A percentile compares a stretch with the other conserved stretches of the same genome.
Evolutionary conservation across 1,139 yeast genomes (phyloP).

Genomic region (Saccharomyces hybrid): DNA sequence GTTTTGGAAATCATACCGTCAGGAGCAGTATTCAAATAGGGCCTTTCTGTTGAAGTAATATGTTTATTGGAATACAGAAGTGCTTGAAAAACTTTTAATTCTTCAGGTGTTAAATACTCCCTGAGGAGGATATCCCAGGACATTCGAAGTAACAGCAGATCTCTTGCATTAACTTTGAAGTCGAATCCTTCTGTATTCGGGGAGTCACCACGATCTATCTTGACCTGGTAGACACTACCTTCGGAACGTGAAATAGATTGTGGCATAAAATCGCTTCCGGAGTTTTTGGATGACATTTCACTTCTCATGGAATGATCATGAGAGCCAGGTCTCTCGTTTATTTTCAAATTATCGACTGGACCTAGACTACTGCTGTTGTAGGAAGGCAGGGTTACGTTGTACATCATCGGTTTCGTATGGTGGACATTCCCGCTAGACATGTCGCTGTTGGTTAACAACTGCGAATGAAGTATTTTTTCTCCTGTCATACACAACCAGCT

Average conservation of each 20-base stretch:
- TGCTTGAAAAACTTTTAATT: constrained; percentile 1
- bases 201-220: not conserved
- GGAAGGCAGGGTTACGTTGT: not conserved
- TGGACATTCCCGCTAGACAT: not conserved
- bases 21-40: not conserved
- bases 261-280: not conserved
- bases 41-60: not conserved
- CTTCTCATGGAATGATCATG: not conserved
- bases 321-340: not conserved
- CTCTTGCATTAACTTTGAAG: constrained; percentile 31
- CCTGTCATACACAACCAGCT: not conserved
- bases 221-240: not conserved
- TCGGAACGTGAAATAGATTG: not conserved
- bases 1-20: not conserved
- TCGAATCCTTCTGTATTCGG: not conserved
- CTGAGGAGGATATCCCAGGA: constrained; percentile 36
- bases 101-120: constrained; percentile 21
- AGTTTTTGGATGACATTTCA: not conserved
- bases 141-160: constrained; percentile 33
- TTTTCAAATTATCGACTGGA: not conserved
- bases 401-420: not conserved
- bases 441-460: not conserved
- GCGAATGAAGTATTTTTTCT: not conserved
- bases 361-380: not conserved
- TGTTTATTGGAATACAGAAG: not conserved